Evolutionary conservation across 2,329 filamentous ascomycete genomes (phyloP).

Genomic region (Talaromyces marneffei): DNA sequence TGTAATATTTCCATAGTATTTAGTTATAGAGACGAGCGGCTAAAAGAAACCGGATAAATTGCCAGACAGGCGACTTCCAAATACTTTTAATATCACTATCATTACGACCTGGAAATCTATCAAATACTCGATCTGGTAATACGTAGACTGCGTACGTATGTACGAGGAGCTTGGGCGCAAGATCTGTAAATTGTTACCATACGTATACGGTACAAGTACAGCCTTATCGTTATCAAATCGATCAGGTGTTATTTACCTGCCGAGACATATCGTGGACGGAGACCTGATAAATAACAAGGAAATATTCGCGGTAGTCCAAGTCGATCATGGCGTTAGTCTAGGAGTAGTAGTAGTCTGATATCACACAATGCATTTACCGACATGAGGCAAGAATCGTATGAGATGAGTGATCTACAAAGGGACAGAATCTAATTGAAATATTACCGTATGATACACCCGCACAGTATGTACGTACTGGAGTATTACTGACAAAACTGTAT

Average conservation of each 20-base stretch:
- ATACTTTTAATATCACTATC: background rate
- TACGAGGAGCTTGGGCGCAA: background rate
- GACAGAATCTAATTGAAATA: background rate
- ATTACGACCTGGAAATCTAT: background rate
- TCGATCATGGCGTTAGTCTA: rapidly evolving
- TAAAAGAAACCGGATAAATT: background rate
- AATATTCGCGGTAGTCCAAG: too few species aligned
- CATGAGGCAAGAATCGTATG: background rate
- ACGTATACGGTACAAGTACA: too few species aligned
- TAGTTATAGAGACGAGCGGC: background rate
- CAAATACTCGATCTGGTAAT: background rate
- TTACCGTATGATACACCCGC: background rate
- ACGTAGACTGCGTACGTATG: too few species aligned
- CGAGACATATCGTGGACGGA: background rate
- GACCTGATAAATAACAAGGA: background rate
- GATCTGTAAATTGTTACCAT: background rate
- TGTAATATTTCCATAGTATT: too few species aligned
- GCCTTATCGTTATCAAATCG: constrained; percentile 3
- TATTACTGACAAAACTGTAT: background rate
- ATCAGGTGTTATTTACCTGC: background rate
- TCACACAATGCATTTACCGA: background rate
- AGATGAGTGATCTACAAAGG: background rate
- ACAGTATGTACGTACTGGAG: background rate
- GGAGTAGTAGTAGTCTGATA: background rate
- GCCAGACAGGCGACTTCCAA: background rate